Percentiles rank a stretch among this genome's conserved stretches.
These are phyloP conservation scores for Pistacia integerrima DNA, from an alignment of 345 rosid species.

Conservation along the genomic window DNA sequence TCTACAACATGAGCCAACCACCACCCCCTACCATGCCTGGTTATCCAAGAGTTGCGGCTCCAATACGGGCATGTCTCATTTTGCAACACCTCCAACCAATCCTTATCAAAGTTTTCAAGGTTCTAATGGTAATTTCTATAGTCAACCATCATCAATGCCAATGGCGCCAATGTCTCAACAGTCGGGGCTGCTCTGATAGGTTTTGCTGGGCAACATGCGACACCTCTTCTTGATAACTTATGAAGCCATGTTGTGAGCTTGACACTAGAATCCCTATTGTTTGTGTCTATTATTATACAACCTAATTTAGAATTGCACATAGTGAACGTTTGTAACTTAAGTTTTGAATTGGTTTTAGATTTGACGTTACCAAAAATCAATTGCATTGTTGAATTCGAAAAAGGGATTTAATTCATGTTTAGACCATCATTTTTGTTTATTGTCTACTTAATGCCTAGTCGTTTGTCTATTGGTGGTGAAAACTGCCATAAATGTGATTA, in stretches of 20 bases:
- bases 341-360: neutral
- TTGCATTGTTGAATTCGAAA: slow-evolving; percentile 20
- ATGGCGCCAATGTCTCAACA: slow-evolving; percentile 59
- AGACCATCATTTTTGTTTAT: neutral
- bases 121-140: slow-evolving; percentile 66
- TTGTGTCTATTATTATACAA: slow-evolving; percentile 22
- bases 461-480: too few relatives aligned
- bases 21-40: slow-evolving; percentile 45
- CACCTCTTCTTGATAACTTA: neutral
- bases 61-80: slow-evolving; percentile 49
- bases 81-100: slow-evolving; percentile 40
- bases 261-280: neutral
- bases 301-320: slow-evolving; percentile 32
- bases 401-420: slow-evolving; percentile 7
- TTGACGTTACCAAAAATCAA: slow-evolving; percentile 7
- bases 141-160: slow-evolving; percentile 60
- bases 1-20: slow-evolving; percentile 50
- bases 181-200: neutral
- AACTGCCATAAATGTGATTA: too few relatives aligned
- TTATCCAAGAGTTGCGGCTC: slow-evolving; percentile 41
- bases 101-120: slow-evolving; percentile 66
- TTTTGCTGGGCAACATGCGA: neutral
- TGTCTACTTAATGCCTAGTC: neutral
- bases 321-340: slow-evolving; percentile 33
- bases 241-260: neutral